A percentile compares a stretch with the other conserved stretches of the same genome.
Evolutionary conservation across 1,139 yeast genomes (phyloP).

Genomic region (Magnusiomyces tetraspermus): DNA sequence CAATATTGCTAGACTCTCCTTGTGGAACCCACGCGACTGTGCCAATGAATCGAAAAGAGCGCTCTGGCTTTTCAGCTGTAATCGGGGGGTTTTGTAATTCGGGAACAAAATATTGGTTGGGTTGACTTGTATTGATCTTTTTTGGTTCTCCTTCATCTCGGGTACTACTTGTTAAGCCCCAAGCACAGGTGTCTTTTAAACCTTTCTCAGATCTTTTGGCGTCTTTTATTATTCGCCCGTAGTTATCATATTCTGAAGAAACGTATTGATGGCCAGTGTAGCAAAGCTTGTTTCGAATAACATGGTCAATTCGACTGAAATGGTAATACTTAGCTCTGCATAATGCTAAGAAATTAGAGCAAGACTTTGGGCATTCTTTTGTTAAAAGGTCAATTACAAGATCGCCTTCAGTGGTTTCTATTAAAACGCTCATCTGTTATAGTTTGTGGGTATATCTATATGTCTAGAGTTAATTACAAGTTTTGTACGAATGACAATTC

Average conservation of each 20-base stretch:
- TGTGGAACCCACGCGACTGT: conserved; percentile 11
- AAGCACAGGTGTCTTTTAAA: background rate
- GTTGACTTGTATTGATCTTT: conserved; percentile 3
- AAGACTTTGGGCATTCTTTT: conserved; percentile 34
- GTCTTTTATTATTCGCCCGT: background rate
- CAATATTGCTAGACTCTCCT: conserved; percentile 6
- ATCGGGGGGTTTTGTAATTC: conserved; percentile 6
- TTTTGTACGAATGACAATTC: too few species aligned
- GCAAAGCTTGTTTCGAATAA: conserved; percentile 30
- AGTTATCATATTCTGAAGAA: background rate
- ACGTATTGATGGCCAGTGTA: conserved; percentile 6
- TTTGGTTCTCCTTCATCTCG: background rate
- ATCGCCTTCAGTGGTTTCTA: conserved; percentile 47
- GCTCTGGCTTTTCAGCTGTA: background rate
- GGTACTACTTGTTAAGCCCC: background rate
- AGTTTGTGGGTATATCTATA: too few species aligned
- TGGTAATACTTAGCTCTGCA: conserved; percentile 48
- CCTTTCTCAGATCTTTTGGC: background rate
- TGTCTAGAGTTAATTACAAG: too few species aligned
- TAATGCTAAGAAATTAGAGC: conserved; percentile 45
- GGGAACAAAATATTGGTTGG: conserved; percentile 7
- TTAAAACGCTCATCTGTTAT: conserved; percentile 50
- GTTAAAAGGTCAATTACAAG: conserved; percentile 45
- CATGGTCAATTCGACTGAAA: conserved; percentile 41
- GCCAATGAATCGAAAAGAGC: conserved; percentile 5